Conservation (phyloP, 129 eudicot species). For the Saussurea involucrata region DNA sequence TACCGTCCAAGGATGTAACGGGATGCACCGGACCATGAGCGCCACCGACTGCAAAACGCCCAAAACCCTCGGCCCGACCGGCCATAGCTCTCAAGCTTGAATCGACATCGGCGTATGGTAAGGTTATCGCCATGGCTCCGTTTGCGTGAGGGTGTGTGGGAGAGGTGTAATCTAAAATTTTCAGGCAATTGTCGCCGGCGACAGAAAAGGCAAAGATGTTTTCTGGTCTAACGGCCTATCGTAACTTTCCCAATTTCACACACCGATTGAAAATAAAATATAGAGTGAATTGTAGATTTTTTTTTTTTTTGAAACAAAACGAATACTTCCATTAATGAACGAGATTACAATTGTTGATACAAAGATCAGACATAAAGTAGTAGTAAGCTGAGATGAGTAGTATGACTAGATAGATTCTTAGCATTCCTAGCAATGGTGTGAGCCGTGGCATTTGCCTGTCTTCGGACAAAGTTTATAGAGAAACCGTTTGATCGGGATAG, state of each 20-base stretch:
- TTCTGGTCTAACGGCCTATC: not conserved
- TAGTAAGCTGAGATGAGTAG: too few species aligned
- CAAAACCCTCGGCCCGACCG: conserved; percentile 80
- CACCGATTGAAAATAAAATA: too few species aligned
- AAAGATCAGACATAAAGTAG: too few species aligned
- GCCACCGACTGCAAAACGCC: conserved; percentile 75
- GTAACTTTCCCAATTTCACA: not conserved
- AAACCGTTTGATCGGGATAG: too few species aligned
- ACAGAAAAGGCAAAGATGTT: not conserved
- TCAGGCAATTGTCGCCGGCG: conserved; percentile 4
- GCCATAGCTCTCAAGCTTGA: conserved; percentile 57
- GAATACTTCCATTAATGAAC: too few species aligned
- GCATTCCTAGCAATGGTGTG: too few species aligned
- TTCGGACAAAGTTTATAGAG: too few species aligned
- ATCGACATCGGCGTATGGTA: conserved; percentile 66
- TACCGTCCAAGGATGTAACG: conserved; percentile 69
- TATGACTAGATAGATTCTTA: too few species aligned
- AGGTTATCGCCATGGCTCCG: conserved; percentile 16
- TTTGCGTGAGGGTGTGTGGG: not conserved
- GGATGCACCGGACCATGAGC: conserved; percentile 52
- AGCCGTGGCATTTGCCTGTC: too few species aligned
- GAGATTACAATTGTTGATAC: too few species aligned
- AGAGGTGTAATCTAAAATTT: not conserved
- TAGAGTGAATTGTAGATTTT: too few species aligned
- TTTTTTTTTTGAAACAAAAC: too few species aligned